A percentile compares a stretch with the other conserved stretches of the same genome.
These are phyloP conservation scores for Rhizopogon roseolus DNA, from an alignment of 768 basidiomycete species.

Conservation along the genomic window DNA sequence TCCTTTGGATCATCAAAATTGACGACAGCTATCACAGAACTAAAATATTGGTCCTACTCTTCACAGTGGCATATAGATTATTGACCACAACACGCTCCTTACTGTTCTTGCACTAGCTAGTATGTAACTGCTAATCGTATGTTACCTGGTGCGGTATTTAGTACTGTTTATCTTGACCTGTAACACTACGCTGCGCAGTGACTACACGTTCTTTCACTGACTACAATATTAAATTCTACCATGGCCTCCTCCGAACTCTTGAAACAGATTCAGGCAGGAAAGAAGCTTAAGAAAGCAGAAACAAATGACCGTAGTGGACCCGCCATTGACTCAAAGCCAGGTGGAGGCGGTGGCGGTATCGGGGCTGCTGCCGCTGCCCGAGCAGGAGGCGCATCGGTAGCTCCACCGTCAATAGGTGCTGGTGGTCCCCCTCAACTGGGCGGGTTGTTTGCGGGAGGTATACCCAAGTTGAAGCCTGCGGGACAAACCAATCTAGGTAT, in stretches of 20 bases:
- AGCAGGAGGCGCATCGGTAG: conserved; percentile 14
- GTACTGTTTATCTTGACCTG: conserved; percentile 1
- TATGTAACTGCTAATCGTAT: neutral
- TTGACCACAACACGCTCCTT: neutral
- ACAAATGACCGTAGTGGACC: conserved; percentile 84
- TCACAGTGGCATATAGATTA: neutral
- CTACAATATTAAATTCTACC: neutral
- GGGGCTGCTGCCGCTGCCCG: conserved; percentile 30
- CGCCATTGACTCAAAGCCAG: conserved; percentile 41
- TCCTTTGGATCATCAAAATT: no score
- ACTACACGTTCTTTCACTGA: neutral
- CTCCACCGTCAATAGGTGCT: conserved; percentile 17
- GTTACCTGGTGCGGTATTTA: conserved; percentile 2
- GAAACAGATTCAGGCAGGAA: conserved; percentile 80
- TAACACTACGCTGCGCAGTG: neutral
- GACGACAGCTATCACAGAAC: neutral
- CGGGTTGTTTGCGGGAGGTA: conserved; percentile 83
- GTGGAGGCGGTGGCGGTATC: conserved; percentile 33
- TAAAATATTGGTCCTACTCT: no score
- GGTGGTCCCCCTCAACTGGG: conserved; percentile 77
- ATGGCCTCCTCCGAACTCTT: conserved; percentile 79
- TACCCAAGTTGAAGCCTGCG: conserved; percentile 87
- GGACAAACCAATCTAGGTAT: conserved; percentile 55
- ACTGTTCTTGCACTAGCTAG: neutral
- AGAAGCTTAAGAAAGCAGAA: conserved; percentile 72